A percentile compares a stretch with the other conserved stretches of the same genome.
phyloP scores from a whole-genome alignment of 345 rosid genomes.

The Citrus cavaleriei region DNA sequence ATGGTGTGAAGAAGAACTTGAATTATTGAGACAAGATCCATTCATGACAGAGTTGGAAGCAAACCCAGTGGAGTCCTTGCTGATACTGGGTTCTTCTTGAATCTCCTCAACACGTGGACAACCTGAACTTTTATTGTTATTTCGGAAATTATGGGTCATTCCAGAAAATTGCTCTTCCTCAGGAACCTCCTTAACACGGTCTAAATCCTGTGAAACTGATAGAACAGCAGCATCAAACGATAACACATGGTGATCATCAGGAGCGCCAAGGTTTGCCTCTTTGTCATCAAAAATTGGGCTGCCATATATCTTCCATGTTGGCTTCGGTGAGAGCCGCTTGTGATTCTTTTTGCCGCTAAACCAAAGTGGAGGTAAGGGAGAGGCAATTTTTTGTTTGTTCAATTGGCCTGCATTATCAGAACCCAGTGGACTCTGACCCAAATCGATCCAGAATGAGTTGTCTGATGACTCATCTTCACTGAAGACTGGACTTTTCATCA shows the following conservation, averaged over 20 bases:
- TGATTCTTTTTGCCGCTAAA: constrained; percentile 62
- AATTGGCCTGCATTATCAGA: constrained; percentile 54
- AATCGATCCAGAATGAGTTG: constrained; percentile 83
- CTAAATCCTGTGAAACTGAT: constrained; percentile 81
- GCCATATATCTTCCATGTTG: constrained; percentile 54
- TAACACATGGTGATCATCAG: constrained; percentile 54
- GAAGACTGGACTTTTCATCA: constrained; percentile 96
- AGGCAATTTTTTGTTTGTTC: constrained; percentile 54
- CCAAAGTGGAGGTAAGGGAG: constrained; percentile 71
- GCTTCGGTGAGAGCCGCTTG: constrained; percentile 58
- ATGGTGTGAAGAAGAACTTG: constrained; percentile 24
- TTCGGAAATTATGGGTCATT: constrained; percentile 15
- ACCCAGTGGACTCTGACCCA: constrained; percentile 92
- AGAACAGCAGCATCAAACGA: constrained; percentile 95
- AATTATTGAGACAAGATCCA: constrained; percentile 30
- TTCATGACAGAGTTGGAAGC: constrained; percentile 20
- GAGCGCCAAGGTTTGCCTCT: constrained; percentile 31
- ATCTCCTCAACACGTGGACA: constrained; percentile 46
- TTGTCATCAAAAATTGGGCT: constrained; percentile 69
- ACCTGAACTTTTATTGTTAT: constrained; percentile 23
- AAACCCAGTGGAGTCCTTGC: constrained; percentile 16
- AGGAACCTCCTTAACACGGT: constrained; percentile 46
- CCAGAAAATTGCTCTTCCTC: constrained; percentile 46
- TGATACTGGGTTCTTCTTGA: constrained; percentile 59
- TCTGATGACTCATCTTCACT: constrained; percentile 97